Base-by-base conservation (phyloP, 2,329 filamentous ascomycete species). In the Nothopassalora personata region DNA sequence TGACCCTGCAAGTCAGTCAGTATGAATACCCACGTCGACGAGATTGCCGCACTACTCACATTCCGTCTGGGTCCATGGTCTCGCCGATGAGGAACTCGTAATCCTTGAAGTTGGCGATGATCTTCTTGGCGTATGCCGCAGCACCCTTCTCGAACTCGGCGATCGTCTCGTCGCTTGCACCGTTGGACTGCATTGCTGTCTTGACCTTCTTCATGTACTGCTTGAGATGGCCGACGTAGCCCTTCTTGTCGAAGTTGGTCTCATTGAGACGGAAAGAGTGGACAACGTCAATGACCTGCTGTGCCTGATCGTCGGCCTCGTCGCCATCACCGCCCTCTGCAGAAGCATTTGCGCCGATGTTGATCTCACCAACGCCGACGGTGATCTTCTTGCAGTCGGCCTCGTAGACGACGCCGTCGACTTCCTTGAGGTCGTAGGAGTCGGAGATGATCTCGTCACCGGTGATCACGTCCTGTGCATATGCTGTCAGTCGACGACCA, bases 401-500 rank as follows among this genome's bases (percentile, higher is more conserved):
- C 82, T 97, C 93, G 81, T 89, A 97, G 71, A 89, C 86, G 68
- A 89, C 81, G 68, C 85, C 86, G 76, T 92, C 89, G 65, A 93
- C 75, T 76, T 88, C 82, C 81, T 90, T 91, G 74, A 95, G 77
- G 70, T 91, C 82, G 81, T 88, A 97, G 69, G 89, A 94, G 81
- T 97, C 93, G 73, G 94, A 95, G 86, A 97, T 87, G 77, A 99
- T 84, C 88, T 99, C 94, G 81, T 97, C 93, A 67, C 81, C 90
- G 78, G 85, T 89, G 79, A 97, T 76, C 71, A 94, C 80, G 76
- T 99, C 94, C 94, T 99, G 72, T 62, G 53, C 39, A 56, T 50
- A 50, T 18, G 18, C 15, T 50, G 58, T 66, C 52, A 66, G 62
- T 58, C 58, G 36, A 45, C 50, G 48, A 27, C 27, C 7, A 23